Base-by-base conservation (phyloP, 352 stramenopile species). In the Pythium coloratum region DNA sequence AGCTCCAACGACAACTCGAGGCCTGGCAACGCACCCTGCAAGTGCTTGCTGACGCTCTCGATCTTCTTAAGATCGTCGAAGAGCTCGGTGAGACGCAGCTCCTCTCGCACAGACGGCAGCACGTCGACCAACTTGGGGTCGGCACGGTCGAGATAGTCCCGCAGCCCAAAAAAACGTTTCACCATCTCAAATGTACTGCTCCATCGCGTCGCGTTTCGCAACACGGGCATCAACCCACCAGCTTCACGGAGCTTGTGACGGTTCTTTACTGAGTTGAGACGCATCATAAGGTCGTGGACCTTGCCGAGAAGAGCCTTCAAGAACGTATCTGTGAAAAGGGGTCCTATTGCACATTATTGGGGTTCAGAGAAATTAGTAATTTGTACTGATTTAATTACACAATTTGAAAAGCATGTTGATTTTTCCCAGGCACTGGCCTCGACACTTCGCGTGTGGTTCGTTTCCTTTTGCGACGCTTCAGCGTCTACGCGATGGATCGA, bases 141-240 rank as follows among this genome's bases (percentile, higher is more conserved):
- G 8, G 53, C 18, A 16, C 34, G 20, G 10, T 72, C 55, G 3
- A 65, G 14, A 9, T 61, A 20, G 14, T 24, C 6, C 8, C 46
- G 32, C 4, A 71, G 50, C 24, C 0, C 0, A 16, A 71, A 30
- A 7, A 40, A 64, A 2, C 46, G 32, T 5, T 57, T 18, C 6
- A 76, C n/a, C 59, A 72, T 69, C 0, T 30, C 57, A 18, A 69
- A 63, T 18, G 70, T 76, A 51, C 65, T 73, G 42, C 57, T 70
- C 65, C 70, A 76, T 46, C 69, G 40, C 34, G 60, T 76, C 8
- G 58, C 24, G 47, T 67, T 71, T 9, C 65, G 24, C 2, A 58
- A 47, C 1, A 67, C 53, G 3, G 65, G 65, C 65, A 67, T 67
- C 1, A 53, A 44, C 26, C 18, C 59, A 9, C 51, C 66, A 6